phyloP scores from a whole-genome alignment of 768 basidiomycete species.

The Rhodotorula kratochvilovae region DNA sequence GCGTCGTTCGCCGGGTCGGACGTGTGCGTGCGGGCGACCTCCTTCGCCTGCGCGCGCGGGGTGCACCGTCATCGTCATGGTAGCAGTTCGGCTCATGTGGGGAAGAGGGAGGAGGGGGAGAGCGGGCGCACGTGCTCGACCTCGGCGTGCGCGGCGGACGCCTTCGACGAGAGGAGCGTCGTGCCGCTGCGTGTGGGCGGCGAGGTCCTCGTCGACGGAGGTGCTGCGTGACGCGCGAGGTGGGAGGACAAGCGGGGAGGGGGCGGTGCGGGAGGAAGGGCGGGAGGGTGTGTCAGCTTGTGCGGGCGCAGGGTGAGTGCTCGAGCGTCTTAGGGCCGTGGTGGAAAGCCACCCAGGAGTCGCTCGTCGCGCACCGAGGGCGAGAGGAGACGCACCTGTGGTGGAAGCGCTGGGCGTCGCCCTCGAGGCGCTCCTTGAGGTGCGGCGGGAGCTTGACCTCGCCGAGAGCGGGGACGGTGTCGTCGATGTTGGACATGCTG shows the following conservation, averaged over 20 bases:
- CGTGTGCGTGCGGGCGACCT: not conserved
- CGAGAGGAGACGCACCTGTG: not conserved
- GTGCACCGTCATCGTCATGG: not conserved
- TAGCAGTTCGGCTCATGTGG: not conserved
- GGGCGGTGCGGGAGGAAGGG: not conserved
- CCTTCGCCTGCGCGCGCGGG: not conserved
- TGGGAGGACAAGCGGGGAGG: not conserved
- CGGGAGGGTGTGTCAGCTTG: not conserved
- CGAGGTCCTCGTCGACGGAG: slow-evolving; percentile 10
- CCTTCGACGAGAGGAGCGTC: not conserved
- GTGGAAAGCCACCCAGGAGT: not conserved
- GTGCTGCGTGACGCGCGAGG: not conserved
- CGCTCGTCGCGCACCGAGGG: not conserved
- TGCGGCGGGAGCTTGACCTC: not conserved
- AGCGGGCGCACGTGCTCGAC: slow-evolving; percentile 5
- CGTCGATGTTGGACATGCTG: not conserved
- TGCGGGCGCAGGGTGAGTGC: no score
- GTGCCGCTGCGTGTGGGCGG: not conserved
- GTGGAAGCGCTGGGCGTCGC: not conserved
- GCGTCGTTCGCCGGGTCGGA: not conserved
- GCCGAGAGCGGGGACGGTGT: not conserved
- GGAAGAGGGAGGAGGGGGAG: not conserved
- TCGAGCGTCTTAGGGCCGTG: no score
- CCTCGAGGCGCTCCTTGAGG: not conserved
- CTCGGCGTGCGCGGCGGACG: not conserved